Conservation (phyloP, 108 stramenopile species). For the Craspedostauros australis region DNA sequence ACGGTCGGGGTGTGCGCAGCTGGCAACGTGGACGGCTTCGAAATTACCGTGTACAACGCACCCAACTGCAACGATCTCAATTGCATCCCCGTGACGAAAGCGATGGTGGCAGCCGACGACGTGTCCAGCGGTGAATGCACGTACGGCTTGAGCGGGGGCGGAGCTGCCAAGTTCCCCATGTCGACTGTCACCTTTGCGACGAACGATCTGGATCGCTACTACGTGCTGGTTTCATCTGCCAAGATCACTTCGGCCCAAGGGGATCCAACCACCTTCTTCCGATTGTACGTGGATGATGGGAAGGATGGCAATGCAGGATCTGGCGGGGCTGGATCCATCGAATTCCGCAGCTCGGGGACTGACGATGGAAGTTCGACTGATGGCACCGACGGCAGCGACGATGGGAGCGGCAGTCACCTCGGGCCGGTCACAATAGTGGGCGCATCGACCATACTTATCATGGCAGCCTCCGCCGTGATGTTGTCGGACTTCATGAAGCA, state of each 20-base stretch:
- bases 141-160: too few species aligned
- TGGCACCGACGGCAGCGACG: background rate
- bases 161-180: slow-evolving; percentile 3
- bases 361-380: background rate
- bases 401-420: background rate
- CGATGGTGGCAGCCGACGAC: background rate
- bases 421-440: too few species aligned
- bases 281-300: slow-evolving; percentile 23
- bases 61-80: slow-evolving; percentile 11
- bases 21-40: slow-evolving; percentile 24
- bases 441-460: too few species aligned
- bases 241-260: slow-evolving; percentile 10
- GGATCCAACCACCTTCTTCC: slow-evolving; percentile 12
- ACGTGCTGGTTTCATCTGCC: slow-evolving; percentile 19
- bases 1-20: slow-evolving; percentile 16
- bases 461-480: too few species aligned
- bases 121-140: slow-evolving; percentile 6
- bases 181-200: slow-evolving; percentile 14
- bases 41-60: slow-evolving; percentile 21
- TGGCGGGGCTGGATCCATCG: slow-evolving; percentile 10
- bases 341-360: slow-evolving; percentile 9
- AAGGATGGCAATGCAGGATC: slow-evolving; percentile 5
- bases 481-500: too few species aligned
- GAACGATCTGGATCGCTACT: slow-evolving; percentile 21
- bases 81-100: slow-evolving; percentile 5